Percentiles rank a stretch among this genome's conserved stretches.
Evolutionary conservation across 2,329 filamentous ascomycete genomes (phyloP).

Genomic region (Akanthomyces dipterigenus): DNA sequence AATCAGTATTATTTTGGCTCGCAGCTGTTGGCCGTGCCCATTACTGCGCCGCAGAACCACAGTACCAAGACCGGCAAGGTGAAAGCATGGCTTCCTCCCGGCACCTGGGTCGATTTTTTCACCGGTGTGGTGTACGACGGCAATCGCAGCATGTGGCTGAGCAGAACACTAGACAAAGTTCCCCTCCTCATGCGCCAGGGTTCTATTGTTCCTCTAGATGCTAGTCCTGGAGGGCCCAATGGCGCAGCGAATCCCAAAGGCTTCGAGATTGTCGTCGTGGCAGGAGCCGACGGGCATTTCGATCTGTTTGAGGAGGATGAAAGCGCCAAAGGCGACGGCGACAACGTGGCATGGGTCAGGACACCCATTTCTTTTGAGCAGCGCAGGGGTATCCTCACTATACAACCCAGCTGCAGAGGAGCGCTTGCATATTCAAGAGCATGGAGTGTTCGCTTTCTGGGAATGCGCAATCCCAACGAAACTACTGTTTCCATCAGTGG

Average conservation of each 20-base stretch:
- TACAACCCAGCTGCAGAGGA: conserved; percentile 6
- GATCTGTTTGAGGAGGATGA: conserved; percentile 41
- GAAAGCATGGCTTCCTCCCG: conserved; percentile 50
- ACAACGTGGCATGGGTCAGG: not conserved
- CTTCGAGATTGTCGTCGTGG: conserved; percentile 42
- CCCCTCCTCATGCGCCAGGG: conserved; percentile 52
- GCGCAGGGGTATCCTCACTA: conserved; percentile 5
- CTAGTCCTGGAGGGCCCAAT: conserved; percentile 32
- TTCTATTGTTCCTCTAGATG: conserved; percentile 51
- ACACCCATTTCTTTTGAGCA: conserved; percentile 13
- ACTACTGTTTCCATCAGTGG: not conserved
- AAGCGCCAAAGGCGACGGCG: not conserved
- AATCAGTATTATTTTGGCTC: conserved; percentile 56
- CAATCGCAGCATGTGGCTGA: conserved; percentile 43
- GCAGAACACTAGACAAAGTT: conserved; percentile 40
- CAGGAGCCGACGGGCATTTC: conserved; percentile 41
- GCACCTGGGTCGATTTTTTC: conserved; percentile 51
- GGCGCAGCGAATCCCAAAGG: conserved; percentile 39
- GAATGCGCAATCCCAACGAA: not conserved
- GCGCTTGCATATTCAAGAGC: not conserved
- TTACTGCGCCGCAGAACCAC: conserved; percentile 43
- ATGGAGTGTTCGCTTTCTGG: conserved; percentile 13
- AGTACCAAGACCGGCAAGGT: conserved; percentile 40
- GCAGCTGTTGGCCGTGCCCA: conserved; percentile 48
- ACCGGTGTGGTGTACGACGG: conserved; percentile 52